A percentile compares a stretch with the other conserved stretches of the same genome.
Conservation (phyloP, 495 filamentous ascomycete species). For the Chaetomium fimeti region DNA sequence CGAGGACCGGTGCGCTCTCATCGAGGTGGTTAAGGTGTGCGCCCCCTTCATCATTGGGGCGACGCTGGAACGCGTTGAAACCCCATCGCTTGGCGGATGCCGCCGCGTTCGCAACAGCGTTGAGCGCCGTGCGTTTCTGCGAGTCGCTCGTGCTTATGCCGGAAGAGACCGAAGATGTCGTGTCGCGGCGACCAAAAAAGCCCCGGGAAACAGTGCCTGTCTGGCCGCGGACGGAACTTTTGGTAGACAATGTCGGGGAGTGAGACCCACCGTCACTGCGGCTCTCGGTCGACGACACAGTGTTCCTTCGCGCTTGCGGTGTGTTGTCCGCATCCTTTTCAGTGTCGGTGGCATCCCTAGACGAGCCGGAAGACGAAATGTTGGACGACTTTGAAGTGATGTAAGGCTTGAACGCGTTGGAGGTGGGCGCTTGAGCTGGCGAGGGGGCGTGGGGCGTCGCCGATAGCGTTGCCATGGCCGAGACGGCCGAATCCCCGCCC, state of each 20-base stretch:
- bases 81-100: constrained; percentile 84
- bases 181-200: constrained; percentile 44
- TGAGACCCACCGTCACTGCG: constrained; percentile 29
- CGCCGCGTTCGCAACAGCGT: constrained; percentile 68
- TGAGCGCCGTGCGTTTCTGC: constrained; percentile 48
- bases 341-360: constrained; percentile 35
- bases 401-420: constrained; percentile 49
- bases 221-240: constrained; percentile 40
- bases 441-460: constrained; percentile 56
- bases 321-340: constrained; percentile 39
- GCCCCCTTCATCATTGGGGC: constrained; percentile 39
- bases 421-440: constrained; percentile 49
- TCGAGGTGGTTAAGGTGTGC: constrained; percentile 24
- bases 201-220: constrained; percentile 39
- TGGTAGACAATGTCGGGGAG: constrained; percentile 39
- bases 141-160: constrained; percentile 26
- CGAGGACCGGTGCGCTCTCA: constrained; percentile 38
- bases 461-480: constrained; percentile 67
- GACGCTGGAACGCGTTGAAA: constrained; percentile 65
- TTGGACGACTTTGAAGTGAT: constrained; percentile 39
- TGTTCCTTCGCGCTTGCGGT: constrained; percentile 46
- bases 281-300: constrained; percentile 40
- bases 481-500: constrained; percentile 55
- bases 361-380: constrained; percentile 43
- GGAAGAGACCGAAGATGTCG: constrained; percentile 25